phyloP scores from a whole-genome alignment of 1,139 yeast genomes.

The Candida gigantensis region DNA sequence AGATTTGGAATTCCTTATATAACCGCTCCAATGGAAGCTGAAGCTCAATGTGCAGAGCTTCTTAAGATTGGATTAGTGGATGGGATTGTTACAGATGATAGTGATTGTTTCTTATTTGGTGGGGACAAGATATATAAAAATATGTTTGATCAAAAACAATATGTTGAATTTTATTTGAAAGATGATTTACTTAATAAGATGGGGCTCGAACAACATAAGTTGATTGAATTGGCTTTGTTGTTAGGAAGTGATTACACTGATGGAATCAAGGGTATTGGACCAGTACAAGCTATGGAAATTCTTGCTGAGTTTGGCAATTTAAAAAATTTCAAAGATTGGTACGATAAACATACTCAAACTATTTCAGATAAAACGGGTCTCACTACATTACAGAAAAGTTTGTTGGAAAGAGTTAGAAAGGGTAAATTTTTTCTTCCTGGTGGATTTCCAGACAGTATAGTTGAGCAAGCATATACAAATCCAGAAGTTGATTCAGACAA shows the following conservation, averaged over 20 bases:
- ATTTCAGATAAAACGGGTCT: slow-evolving; percentile 18
- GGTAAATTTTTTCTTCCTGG: slow-evolving; percentile 65
- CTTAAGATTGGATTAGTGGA: slow-evolving; percentile 71
- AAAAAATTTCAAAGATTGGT: slow-evolving; percentile 39
- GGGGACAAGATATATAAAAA: slow-evolving; percentile 84
- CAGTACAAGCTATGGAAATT: slow-evolving; percentile 91
- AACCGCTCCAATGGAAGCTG: slow-evolving; percentile 98
- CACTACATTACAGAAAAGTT: slow-evolving; percentile 41
- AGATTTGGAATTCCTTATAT: slow-evolving; percentile 92
- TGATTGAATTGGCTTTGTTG: slow-evolving; percentile 78
- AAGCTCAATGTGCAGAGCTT: slow-evolving; percentile 93
- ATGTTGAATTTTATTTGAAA: slow-evolving; percentile 79
- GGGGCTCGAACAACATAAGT: slow-evolving; percentile 61
- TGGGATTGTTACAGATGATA: slow-evolving; percentile 95
- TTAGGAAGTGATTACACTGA: slow-evolving; percentile 94
- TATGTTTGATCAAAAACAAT: slow-evolving; percentile 91
- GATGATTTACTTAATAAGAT: slow-evolving; percentile 61
- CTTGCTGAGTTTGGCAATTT: slow-evolving; percentile 74
- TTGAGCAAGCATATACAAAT: slow-evolving; percentile 67
- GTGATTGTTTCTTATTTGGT: slow-evolving; percentile 94
- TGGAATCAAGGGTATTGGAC: slow-evolving; percentile 90
- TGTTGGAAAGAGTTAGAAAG: slow-evolving; percentile 55
- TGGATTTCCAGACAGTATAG: slow-evolving; percentile 69
- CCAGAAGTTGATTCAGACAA: slow-evolving; percentile 86
- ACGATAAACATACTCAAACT: slow-evolving; percentile 30